Evolutionary conservation across 371 early-diverging fungal genomes (phyloP).

Genomic region (Blakeslea trispora): DNA sequence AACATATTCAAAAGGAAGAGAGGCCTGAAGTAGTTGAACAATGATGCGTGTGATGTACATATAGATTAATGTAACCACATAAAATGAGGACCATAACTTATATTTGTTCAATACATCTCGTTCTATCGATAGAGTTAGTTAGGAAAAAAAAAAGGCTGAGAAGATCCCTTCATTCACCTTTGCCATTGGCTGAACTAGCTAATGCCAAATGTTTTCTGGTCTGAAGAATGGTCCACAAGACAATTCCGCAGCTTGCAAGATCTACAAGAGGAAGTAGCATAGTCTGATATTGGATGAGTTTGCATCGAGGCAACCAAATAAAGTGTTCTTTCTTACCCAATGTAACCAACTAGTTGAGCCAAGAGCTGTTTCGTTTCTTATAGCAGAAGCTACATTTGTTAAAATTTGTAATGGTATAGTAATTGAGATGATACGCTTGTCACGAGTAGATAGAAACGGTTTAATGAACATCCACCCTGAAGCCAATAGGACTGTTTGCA

Average conservation of each 20-base stretch:
- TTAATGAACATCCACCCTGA: constrained; percentile 68
- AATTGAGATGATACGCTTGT: constrained; percentile 55
- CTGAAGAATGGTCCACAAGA: constrained; percentile 58
- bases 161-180: too few species aligned
- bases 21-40: constrained; percentile 51
- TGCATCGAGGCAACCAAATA: background rate
- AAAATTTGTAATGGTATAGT: constrained; percentile 60
- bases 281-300: constrained; percentile 21
- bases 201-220: constrained; percentile 52
- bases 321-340: constrained; percentile 42
- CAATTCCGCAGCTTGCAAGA: constrained; percentile 49
- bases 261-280: constrained; percentile 55
- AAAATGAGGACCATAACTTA: constrained; percentile 61
- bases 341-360: constrained; percentile 55
- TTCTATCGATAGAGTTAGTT: constrained; percentile 24
- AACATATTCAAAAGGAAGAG: constrained; percentile 55
- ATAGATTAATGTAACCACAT: constrained; percentile 57
- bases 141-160: too few species aligned
- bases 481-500: constrained; percentile 44
- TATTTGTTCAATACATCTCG: constrained; percentile 52
- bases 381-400: constrained; percentile 54
- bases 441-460: constrained; percentile 55
- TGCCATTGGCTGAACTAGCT: constrained; percentile 53
- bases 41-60: constrained; percentile 58
- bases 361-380: constrained; percentile 53